Percentiles rank a stretch among this genome's conserved stretches.
Conservation (phyloP, 305 asterid genomes). For the Rubia peregrina region DNA sequence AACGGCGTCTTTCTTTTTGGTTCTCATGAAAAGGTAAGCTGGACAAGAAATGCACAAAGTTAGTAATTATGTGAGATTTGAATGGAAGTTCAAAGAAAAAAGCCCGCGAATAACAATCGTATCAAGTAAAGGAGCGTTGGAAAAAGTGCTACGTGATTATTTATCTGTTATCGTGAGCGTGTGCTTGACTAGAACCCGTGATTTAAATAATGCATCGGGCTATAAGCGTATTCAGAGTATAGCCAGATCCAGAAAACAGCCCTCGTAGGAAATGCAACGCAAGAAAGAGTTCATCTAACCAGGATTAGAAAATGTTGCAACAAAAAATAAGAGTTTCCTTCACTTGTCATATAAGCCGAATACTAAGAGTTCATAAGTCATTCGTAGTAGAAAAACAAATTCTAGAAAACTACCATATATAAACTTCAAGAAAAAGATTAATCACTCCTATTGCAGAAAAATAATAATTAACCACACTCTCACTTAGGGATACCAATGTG, state of each 20-base stretch:
- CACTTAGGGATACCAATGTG: neutral
- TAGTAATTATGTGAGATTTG: neutral
- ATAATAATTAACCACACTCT: neutral
- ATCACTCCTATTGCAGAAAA: too few relatives aligned
- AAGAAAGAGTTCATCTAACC: neutral
- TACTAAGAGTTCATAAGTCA: neutral
- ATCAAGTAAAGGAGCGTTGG: neutral
- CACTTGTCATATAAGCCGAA: neutral
- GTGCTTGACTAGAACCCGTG: neutral
- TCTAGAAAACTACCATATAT: neutral
- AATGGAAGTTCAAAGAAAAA: neutral
- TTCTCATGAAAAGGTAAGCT: constrained; percentile 64
- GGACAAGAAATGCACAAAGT: constrained; percentile 6
- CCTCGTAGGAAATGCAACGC: neutral
- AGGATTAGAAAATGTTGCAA: neutral
- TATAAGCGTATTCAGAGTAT: neutral
- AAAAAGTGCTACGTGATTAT: neutral
- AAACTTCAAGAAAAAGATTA: neutral
- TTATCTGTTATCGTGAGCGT: neutral
- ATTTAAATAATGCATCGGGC: neutral
- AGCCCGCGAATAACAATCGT: neutral
- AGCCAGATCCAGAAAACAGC: neutral
- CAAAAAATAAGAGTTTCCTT: neutral
- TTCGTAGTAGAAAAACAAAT: neutral
- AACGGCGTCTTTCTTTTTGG: constrained; percentile 33